phyloP scores from a whole-genome alignment of 257 asterid species.

The Verbascum thapsus region DNA sequence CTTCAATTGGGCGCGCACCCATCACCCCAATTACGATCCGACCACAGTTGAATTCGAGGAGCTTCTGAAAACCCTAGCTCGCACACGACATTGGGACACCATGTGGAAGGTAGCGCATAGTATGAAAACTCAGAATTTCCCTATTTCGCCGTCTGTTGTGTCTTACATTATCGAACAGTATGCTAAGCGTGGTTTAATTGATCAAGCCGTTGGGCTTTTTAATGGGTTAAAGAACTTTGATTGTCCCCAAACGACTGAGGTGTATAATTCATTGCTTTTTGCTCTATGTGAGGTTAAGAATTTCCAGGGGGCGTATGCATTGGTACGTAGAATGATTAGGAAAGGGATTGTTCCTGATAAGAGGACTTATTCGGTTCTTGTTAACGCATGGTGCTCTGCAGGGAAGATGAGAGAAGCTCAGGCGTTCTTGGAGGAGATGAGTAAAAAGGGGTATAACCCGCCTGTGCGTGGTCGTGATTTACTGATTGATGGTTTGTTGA shows the following conservation, averaged over 20 bases:
- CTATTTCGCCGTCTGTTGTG: slow-evolving; percentile 72
- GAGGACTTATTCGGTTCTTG: slow-evolving; percentile 77
- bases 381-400: slow-evolving; percentile 91
- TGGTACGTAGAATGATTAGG: slow-evolving; percentile 85
- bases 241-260: slow-evolving; percentile 76
- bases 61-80: slow-evolving; percentile 80
- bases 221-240: slow-evolving; percentile 70
- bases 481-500: slow-evolving; percentile 77
- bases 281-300: slow-evolving; percentile 93
- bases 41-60: slow-evolving; percentile 90
- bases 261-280: slow-evolving; percentile 83
- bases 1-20: slow-evolving; percentile 88
- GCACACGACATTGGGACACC: slow-evolving; percentile 85
- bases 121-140: slow-evolving; percentile 67
- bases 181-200: slow-evolving; percentile 78
- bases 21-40: slow-evolving; percentile 88
- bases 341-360: slow-evolving; percentile 75
- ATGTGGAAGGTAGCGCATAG: slow-evolving; percentile 95
- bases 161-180: slow-evolving; percentile 89
- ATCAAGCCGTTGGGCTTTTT: slow-evolving; percentile 87
- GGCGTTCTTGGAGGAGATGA: slow-evolving; percentile 93
- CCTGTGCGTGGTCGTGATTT: slow-evolving; percentile 95
- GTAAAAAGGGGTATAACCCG: slow-evolving; percentile 83
- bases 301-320: slow-evolving; percentile 92
- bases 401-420: slow-evolving; percentile 98